A percentile compares a stretch with the other conserved stretches of the same genome.
Conservation (phyloP, 2,329 filamentous ascomycete genomes). For the Lasiodiplodia theobromae region DNA sequence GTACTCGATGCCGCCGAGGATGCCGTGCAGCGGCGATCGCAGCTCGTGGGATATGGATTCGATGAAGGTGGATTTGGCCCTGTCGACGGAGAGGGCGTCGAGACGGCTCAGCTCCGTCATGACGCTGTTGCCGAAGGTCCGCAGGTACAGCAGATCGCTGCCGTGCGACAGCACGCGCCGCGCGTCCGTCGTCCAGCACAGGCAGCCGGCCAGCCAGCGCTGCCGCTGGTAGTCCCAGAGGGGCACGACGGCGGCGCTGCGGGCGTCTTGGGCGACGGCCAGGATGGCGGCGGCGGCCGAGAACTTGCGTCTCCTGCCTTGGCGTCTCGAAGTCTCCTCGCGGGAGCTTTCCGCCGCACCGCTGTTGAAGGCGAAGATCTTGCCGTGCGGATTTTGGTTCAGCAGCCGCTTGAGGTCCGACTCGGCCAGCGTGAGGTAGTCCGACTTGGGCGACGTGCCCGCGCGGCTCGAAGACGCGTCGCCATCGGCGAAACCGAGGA, state of each 20-base stretch:
- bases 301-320: background rate
- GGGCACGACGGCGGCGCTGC: conserved; percentile 47
- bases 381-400: conserved; percentile 26
- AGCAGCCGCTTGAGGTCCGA: conserved; percentile 34
- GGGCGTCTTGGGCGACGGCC: conserved; percentile 39
- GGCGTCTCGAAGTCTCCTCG: too few species aligned
- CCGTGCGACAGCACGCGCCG: conserved; percentile 46
- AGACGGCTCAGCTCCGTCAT: conserved; percentile 36
- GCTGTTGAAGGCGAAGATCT: conserved; percentile 13
- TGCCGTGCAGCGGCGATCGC: conserved; percentile 7
- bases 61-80: conserved; percentile 41
- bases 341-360: too few species aligned
- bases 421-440: conserved; percentile 35
- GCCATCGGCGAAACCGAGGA: conserved; percentile 33
- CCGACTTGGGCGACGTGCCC: background rate
- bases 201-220: conserved; percentile 46
- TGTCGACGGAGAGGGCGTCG: background rate
- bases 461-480: conserved; percentile 8
- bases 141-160: conserved; percentile 47
- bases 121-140: conserved; percentile 45
- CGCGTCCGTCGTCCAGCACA: conserved; percentile 47
- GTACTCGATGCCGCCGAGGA: conserved; percentile 18
- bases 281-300: background rate
- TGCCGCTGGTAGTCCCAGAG: conserved; percentile 49
- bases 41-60: conserved; percentile 51